Evolutionary conservation across 106 monocot species (phyloP).

Genomic region (Dioscorea zingiberensis): DNA sequence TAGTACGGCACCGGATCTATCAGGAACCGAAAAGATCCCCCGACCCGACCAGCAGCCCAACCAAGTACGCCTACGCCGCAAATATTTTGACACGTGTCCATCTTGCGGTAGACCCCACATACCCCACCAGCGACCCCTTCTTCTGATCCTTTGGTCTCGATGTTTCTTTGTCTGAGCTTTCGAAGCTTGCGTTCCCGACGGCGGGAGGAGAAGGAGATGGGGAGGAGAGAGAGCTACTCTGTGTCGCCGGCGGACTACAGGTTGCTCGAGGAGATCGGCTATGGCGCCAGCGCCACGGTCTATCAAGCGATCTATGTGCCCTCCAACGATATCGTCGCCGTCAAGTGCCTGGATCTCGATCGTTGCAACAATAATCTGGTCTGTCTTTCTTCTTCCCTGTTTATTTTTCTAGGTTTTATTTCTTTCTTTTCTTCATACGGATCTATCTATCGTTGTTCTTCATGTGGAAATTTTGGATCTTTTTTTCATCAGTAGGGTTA

Average conservation of each 20-base stretch:
- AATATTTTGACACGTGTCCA: too few relatives aligned
- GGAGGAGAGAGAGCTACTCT: conserved; percentile 43
- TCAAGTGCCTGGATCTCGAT: conserved; percentile 97
- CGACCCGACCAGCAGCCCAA: too few relatives aligned
- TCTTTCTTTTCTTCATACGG: background rate
- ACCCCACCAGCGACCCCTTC: too few relatives aligned
- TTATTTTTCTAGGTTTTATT: background rate
- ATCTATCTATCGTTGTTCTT: background rate
- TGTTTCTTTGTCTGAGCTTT: too few relatives aligned
- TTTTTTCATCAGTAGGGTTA: too few relatives aligned
- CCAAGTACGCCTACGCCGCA: too few relatives aligned
- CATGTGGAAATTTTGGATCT: background rate
- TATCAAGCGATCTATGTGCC: conserved; percentile 73
- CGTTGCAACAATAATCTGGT: conserved; percentile 94
- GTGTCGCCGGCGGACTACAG: conserved; percentile 51
- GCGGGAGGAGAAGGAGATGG: background rate
- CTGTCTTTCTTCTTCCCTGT: background rate
- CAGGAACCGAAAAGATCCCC: too few relatives aligned
- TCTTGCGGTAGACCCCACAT: too few relatives aligned
- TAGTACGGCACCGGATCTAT: too few relatives aligned
- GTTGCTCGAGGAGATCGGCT: conserved; percentile 85
- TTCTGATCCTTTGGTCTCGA: too few relatives aligned
- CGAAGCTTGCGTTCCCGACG: too few relatives aligned
- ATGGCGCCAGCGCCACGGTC: conserved; percentile 87
- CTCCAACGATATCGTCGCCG: conserved; percentile 69